Percentiles rank a stretch among this genome's conserved stretches.
These are phyloP conservation scores for Cryptococcus maquisensis DNA, from an alignment of 1,284 basidiomycete genomes.

Conservation along the genomic window DNA sequence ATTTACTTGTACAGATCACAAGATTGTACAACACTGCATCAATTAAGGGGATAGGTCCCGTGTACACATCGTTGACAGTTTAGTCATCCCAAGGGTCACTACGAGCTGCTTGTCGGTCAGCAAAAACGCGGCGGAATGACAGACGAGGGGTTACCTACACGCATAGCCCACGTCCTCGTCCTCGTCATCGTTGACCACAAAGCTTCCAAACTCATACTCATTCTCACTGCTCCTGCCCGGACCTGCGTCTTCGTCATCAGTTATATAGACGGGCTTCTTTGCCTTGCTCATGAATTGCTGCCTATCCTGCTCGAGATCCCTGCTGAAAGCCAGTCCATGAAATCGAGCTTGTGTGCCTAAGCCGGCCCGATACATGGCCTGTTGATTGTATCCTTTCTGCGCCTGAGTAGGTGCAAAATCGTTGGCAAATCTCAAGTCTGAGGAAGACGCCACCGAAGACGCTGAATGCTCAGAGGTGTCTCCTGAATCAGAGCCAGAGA, in stretches of 20 bases:
- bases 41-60: too few relatives aligned
- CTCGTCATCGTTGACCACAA: constrained; percentile 40
- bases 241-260: constrained; percentile 33
- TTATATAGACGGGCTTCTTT: constrained; percentile 35
- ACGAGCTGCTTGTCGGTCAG: neutral
- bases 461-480: constrained; percentile 29
- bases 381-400: constrained; percentile 48
- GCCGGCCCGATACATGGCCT: constrained; percentile 41
- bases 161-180: constrained; percentile 27
- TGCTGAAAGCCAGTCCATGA: constrained; percentile 35
- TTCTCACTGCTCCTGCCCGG: constrained; percentile 26
- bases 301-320: constrained; percentile 11
- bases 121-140: neutral
- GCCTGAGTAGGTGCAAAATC: constrained; percentile 51
- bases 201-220: constrained; percentile 44
- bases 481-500: constrained; percentile 31
- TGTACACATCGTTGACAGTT: neutral
- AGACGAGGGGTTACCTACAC: constrained; percentile 6
- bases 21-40: too few relatives aligned
- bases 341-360: constrained; percentile 37
- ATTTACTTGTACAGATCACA: too few relatives aligned
- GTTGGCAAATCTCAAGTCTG: constrained; percentile 47
- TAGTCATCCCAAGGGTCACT: neutral
- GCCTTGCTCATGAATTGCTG: constrained; percentile 41
- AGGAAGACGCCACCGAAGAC: constrained; percentile 43